phyloP scores from a whole-genome alignment of 805 yeast species.

The Debaryomyces tyrocola region DNA sequence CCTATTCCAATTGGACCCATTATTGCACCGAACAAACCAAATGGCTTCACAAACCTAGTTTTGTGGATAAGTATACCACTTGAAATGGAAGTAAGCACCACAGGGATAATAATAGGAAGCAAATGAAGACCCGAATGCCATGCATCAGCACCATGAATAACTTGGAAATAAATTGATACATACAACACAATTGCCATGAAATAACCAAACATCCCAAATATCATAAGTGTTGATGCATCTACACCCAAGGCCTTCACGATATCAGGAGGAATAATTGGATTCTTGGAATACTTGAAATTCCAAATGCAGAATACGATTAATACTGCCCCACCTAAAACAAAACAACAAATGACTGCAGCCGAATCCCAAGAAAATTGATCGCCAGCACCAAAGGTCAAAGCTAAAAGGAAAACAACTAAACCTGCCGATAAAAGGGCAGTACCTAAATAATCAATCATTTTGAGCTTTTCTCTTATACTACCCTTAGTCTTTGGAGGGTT shows the following conservation, averaged over 20 bases:
- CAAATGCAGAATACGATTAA: slow-evolving; percentile 34
- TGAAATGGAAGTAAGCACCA: slow-evolving; percentile 34
- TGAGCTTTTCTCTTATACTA: slow-evolving; percentile 34
- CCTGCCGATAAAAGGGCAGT: slow-evolving; percentile 41
- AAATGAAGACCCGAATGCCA: slow-evolving; percentile 47
- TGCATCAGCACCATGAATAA: slow-evolving; percentile 40
- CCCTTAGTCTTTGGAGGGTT: slow-evolving; percentile 47
- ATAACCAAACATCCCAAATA: slow-evolving; percentile 30
- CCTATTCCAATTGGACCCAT: slow-evolving; percentile 47
- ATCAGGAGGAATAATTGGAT: slow-evolving; percentile 47
- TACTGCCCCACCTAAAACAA: slow-evolving; percentile 45
- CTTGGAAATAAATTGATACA: slow-evolving; percentile 48
- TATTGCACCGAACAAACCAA: slow-evolving; percentile 32
- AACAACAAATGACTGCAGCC: slow-evolving; percentile 48
- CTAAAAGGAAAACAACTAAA: slow-evolving; percentile 45
- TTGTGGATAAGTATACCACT: slow-evolving; percentile 40
- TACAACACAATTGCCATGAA: slow-evolving; percentile 35
- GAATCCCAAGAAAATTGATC: slow-evolving; percentile 50
- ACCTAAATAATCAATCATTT: slow-evolving; percentile 49
- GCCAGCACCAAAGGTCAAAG: slow-evolving; percentile 51
- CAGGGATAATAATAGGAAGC: slow-evolving; percentile 43
- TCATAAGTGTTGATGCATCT: slow-evolving; percentile 34
- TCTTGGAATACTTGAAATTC: slow-evolving; percentile 40
- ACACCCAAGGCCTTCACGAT: slow-evolving; percentile 42
- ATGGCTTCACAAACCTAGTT: slow-evolving; percentile 43